phyloP scores from a whole-genome alignment of 2,329 filamentous ascomycete species.

The Colletotrichum kahawae region DNA sequence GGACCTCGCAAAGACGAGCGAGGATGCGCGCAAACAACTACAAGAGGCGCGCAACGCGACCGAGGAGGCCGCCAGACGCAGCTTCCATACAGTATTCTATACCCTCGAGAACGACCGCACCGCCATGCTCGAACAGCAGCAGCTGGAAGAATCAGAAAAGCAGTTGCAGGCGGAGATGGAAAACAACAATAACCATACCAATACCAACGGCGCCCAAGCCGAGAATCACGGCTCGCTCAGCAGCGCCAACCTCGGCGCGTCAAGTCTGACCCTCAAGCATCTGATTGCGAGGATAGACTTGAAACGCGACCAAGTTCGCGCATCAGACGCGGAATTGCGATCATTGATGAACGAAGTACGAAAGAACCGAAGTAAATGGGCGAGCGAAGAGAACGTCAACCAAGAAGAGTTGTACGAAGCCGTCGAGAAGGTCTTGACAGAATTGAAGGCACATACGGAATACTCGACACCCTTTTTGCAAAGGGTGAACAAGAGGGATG shows the following conservation, averaged over 20 bases:
- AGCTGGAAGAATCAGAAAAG: slow-evolving; percentile 94
- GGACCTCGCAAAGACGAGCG: slow-evolving; percentile 70
- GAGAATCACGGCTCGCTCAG: slow-evolving; percentile 87
- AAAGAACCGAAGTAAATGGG: slow-evolving; percentile 99
- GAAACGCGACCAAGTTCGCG: slow-evolving; percentile 87
- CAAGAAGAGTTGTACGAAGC: slow-evolving; percentile 98
- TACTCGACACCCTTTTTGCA: slow-evolving; percentile 96
- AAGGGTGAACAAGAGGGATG: slow-evolving; percentile 95
- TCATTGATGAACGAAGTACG: slow-evolving; percentile 96
- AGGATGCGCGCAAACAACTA: slow-evolving; percentile 90
- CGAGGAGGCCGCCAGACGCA: slow-evolving; percentile 86
- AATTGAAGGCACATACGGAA: slow-evolving; percentile 96
- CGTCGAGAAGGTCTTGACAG: slow-evolving; percentile 93
- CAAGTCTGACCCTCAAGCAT: slow-evolving; percentile 94
- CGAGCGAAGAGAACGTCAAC: slow-evolving; percentile 94
- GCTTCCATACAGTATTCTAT: slow-evolving; percentile 93
- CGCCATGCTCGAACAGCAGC: slow-evolving; percentile 97
- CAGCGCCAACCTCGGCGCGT: slow-evolving; percentile 92
- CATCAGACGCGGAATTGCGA: slow-evolving; percentile 90
- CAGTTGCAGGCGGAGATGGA: slow-evolving; percentile 97
- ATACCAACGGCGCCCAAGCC: slow-evolving; percentile 52
- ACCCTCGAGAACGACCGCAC: slow-evolving; percentile 94
- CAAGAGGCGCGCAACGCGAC: slow-evolving; percentile 91
- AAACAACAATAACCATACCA: slow-evolving; percentile 59
- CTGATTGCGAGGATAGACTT: slow-evolving; percentile 94